Evolutionary conservation across 108 stramenopile species (phyloP), one percentile per base, ranked within the genome.

Genomic region (Cyclostephanos tholiformis): DNA sequence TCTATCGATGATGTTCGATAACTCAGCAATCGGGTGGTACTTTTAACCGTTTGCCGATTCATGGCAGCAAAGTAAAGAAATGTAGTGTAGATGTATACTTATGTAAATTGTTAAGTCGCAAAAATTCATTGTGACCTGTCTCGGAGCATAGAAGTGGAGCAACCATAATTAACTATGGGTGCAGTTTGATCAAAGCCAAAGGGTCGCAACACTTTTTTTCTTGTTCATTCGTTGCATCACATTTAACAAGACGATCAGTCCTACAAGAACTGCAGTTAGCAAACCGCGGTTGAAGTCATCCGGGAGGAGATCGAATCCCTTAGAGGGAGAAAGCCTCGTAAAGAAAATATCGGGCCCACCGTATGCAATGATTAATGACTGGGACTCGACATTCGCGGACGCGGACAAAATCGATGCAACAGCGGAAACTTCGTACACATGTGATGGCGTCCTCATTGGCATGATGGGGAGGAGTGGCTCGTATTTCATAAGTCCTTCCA

Each of bases 281-380:
- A 92, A 52, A 48, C 82, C 69, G 39, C 86, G 74, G 82, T 87
- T 92, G 68, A 93, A 95, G 69, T 85, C 89, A 63, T 91, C 91
- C 2, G 94, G 94, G 35, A 95, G 78, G 66, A 92, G 76, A 75
- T 95, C 94, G 69, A 95, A 95, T 63, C 94, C 91, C 71, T 86
- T 88, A 17, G 90, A 87, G 0, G 94, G 94, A 14, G 94, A 84
- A 6, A 92, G 84, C 52, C 94, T 84, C 13, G 88, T 69, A 69
- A 91, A 95, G 84, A 95, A 95, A 22, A 95, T 65, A 68, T 95
- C 94, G 1, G 94, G 90, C 38, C 94, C 94, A 23, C 94, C 94
- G 59, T 80, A 88, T 29, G 91, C 90, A 22, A 85, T 39, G 2
- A 95, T 69, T 25, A 95, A 61, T 5, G 91, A 82, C 68, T 95